A percentile compares a stretch with the other conserved stretches of the same genome.
These are phyloP conservation scores for Paecilomyces niveus DNA, from an alignment of 2,329 filamentous ascomycete species.

Conservation along the genomic window DNA sequence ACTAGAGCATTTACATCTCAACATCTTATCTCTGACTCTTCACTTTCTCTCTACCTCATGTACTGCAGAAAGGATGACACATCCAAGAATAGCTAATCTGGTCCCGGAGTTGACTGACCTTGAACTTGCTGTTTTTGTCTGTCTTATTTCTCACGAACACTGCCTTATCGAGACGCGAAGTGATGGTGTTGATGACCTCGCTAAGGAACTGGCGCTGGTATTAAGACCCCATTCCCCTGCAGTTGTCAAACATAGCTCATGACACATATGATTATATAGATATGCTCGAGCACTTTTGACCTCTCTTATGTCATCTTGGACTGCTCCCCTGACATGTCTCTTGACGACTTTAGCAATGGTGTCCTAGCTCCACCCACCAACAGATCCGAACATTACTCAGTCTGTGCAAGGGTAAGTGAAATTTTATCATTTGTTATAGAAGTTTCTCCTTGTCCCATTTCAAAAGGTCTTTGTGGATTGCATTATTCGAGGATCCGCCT, in stretches of 20 bases:
- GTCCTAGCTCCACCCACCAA: conserved; percentile 48
- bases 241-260: conserved; percentile 1
- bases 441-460: neutral
- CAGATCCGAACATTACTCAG: conserved; percentile 7
- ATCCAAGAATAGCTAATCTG: conserved; percentile 56
- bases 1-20: neutral
- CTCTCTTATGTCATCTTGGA: conserved; percentile 63
- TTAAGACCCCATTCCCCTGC: neutral
- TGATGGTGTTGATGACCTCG: conserved; percentile 58
- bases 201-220: conserved; percentile 67
- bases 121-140: conserved; percentile 78
- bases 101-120: conserved; percentile 77
- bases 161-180: conserved; percentile 74
- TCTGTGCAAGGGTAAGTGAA: neutral
- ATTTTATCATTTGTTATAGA: neutral
- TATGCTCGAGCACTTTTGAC: conserved; percentile 64
- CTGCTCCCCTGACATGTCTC: conserved; percentile 64
- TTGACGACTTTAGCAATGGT: conserved; percentile 71
- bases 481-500: neutral
- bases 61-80: conserved; percentile 47
- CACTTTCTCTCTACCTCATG: neutral
- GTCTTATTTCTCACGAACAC: conserved; percentile 74
- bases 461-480: neutral
- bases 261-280: conserved; percentile 36
- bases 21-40: neutral